Percentiles rank a stretch among this genome's conserved stretches.
phyloP scores from a whole-genome alignment of 2,329 filamentous ascomycete species.

The Madurella mycetomatis region DNA sequence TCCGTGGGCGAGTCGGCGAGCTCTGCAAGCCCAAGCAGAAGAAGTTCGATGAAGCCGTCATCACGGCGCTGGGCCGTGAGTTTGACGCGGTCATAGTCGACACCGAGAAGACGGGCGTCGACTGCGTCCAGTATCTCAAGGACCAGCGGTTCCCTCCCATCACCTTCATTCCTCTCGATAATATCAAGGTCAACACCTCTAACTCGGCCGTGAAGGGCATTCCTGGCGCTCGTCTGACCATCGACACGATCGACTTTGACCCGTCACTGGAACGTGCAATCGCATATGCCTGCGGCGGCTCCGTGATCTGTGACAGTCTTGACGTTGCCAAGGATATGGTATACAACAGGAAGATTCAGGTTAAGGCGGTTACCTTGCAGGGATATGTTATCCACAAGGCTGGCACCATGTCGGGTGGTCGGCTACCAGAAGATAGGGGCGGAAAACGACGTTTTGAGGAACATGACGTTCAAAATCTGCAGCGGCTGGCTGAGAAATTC shows the following conservation, averaged over 20 bases:
- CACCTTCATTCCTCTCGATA: slow-evolving; percentile 94
- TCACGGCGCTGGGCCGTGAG: slow-evolving; percentile 84
- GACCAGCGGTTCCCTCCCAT: slow-evolving; percentile 82
- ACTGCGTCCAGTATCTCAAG: slow-evolving; percentile 91
- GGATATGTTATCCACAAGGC: slow-evolving; percentile 97
- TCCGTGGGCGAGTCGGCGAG: slow-evolving; percentile 84
- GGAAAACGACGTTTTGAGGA: slow-evolving; percentile 84
- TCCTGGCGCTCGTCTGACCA: slow-evolving; percentile 78
- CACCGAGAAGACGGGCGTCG: slow-evolving; percentile 86
- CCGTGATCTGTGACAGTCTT: slow-evolving; percentile 87
- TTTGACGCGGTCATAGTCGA: slow-evolving; percentile 95
- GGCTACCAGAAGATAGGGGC: slow-evolving; percentile 69
- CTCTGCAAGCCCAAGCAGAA: slow-evolving; percentile 96
- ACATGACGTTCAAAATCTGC: slow-evolving; percentile 79
- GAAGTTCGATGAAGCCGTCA: slow-evolving; percentile 90
- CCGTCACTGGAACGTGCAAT: slow-evolving; percentile 84
- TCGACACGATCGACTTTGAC: slow-evolving; percentile 95
- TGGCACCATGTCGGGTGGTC: slow-evolving; percentile 93
- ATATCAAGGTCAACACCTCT: slow-evolving; percentile 88
- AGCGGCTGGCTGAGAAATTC: slow-evolving; percentile 69
- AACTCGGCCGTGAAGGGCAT: slow-evolving; percentile 90
- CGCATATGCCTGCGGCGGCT: slow-evolving; percentile 89
- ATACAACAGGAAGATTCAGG: slow-evolving; percentile 77
- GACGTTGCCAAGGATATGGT: slow-evolving; percentile 84
- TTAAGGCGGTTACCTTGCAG: slow-evolving; percentile 91